Evolutionary conservation across 2,329 filamentous ascomycete genomes (phyloP).

Genomic region (Blastomyces gilchristii): DNA sequence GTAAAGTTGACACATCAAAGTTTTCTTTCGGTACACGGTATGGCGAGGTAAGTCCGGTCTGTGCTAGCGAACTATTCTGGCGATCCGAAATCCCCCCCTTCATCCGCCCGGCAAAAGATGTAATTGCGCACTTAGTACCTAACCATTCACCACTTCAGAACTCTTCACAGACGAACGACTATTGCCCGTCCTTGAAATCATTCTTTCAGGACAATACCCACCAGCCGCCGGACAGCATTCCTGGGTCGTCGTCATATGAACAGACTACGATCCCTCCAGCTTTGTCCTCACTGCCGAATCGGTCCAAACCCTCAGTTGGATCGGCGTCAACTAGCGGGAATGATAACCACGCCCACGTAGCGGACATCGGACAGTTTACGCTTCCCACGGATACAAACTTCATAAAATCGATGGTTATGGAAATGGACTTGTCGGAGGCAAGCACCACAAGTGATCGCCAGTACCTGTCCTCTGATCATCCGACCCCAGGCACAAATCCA

Average conservation of each 20-base stretch:
- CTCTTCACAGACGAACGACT: background rate
- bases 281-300: background rate
- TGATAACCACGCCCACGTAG: background rate
- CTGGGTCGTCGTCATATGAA: background rate
- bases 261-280: background rate
- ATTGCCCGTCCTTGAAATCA: background rate
- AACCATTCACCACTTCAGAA: background rate
- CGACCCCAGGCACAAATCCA: conserved; percentile 28
- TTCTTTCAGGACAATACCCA: background rate
- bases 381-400: background rate
- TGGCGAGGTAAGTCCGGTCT: background rate
- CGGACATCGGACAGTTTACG: background rate
- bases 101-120: background rate
- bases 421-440: conserved; percentile 27
- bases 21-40: conserved; percentile 3
- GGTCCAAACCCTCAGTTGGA: background rate
- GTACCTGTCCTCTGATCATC: conserved; percentile 26
- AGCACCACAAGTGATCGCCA: conserved; percentile 22
- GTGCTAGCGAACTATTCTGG: background rate
- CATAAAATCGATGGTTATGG: conserved; percentile 17
- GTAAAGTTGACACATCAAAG: conserved; percentile 6
- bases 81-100: background rate
- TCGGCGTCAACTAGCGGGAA: background rate
- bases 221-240: background rate
- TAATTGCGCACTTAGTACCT: background rate